phyloP scores from a whole-genome alignment of 1,284 basidiomycete species.

The Uromyces viciae-fabae region DNA sequence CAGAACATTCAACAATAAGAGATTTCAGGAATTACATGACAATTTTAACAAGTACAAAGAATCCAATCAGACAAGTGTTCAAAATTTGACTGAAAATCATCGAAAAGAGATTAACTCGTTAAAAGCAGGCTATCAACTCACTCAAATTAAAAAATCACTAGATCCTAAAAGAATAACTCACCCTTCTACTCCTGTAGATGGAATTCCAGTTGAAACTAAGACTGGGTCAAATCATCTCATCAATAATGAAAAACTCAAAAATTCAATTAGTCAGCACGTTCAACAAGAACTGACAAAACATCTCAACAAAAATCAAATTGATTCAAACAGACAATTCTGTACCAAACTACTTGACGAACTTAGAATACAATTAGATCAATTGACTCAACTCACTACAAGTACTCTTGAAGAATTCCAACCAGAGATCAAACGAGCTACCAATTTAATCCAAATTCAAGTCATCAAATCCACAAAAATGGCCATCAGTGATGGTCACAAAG shows the following conservation, averaged over 20 bases:
- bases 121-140: neutral
- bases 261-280: neutral
- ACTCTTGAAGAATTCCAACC: slow-evolving; percentile 15
- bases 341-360: neutral
- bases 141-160: neutral
- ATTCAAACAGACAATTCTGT: neutral
- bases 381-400: neutral
- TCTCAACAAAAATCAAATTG: neutral
- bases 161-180: neutral
- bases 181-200: neutral
- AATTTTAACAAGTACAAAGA: neutral
- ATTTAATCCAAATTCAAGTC: slow-evolving; percentile 9
- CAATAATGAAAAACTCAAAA: slow-evolving; percentile 3
- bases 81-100: slow-evolving; percentile 9
- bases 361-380: neutral
- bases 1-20: neutral
- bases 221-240: too few species aligned
- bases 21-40: neutral
- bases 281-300: neutral
- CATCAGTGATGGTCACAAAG: slow-evolving; percentile 19
- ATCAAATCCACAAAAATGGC: slow-evolving; percentile 20
- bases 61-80: slow-evolving; percentile 10
- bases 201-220: neutral
- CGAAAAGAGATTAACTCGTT: slow-evolving; percentile 19
- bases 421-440: slow-evolving; percentile 9